Evolutionary conservation across 2,329 filamentous ascomycete species (phyloP).

Genomic region (Aaosphaeria pasadenensis): DNA sequence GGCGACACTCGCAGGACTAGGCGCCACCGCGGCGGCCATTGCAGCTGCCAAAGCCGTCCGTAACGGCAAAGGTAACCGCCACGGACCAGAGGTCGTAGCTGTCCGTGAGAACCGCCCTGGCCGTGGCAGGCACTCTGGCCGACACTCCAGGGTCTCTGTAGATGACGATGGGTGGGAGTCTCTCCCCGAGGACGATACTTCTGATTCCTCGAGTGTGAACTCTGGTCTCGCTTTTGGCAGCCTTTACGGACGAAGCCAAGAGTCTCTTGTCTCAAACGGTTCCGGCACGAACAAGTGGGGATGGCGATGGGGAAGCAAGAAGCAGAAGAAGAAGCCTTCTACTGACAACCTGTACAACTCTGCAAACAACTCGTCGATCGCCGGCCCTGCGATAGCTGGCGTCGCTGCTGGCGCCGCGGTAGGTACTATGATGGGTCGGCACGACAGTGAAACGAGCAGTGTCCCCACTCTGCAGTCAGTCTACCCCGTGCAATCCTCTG

Average conservation of each 20-base stretch:
- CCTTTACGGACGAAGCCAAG: slow-evolving; percentile 44
- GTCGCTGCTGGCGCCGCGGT: slow-evolving; percentile 41
- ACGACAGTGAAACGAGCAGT: slow-evolving; percentile 47
- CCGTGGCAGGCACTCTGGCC: slow-evolving; percentile 18
- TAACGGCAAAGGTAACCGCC: slow-evolving; percentile 20
- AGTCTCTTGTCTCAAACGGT: slow-evolving; percentile 53
- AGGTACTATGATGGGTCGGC: slow-evolving; percentile 47
- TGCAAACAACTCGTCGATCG: slow-evolving; percentile 32
- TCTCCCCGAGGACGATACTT: slow-evolving; percentile 32
- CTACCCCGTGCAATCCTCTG: slow-evolving; percentile 64
- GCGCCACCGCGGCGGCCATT: slow-evolving; percentile 49
- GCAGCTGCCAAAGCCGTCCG: slow-evolving; percentile 39
- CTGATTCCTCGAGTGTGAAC: slow-evolving; percentile 51
- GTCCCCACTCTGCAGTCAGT: slow-evolving; percentile 59
- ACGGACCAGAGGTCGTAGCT: slow-evolving; percentile 31
- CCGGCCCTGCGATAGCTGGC: slow-evolving; percentile 39
- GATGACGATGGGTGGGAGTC: slow-evolving; percentile 50
- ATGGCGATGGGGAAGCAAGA: slow-evolving; percentile 59
- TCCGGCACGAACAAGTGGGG: slow-evolving; percentile 58
- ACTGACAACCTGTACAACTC: slow-evolving; percentile 33
- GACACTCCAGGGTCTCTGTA: slow-evolving; percentile 35
- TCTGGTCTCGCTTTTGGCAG: slow-evolving; percentile 62
- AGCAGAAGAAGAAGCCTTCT: slow-evolving; percentile 37
- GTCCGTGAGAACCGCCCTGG: slow-evolving; percentile 29
- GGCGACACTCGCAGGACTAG: slow-evolving; percentile 45